Base-by-base conservation (phyloP, 75 land plant genomes). In the Picea glauca region DNA sequence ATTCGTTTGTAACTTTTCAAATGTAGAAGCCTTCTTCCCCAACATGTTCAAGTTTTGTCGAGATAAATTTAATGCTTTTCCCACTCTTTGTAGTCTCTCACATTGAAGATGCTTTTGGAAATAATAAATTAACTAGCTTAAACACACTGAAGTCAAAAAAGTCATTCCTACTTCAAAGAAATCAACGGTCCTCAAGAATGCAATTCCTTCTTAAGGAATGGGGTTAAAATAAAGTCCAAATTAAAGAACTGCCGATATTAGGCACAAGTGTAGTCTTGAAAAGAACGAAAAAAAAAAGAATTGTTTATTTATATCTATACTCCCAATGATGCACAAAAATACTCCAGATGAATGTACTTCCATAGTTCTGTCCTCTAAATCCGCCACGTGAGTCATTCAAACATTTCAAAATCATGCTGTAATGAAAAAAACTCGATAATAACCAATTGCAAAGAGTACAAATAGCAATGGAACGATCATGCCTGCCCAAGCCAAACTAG, bases 381-480 rank as follows among this genome's bases (percentile, higher is more conserved):
- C 70, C 18, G 35, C 73, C 20, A 70, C 7, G 2, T 40, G 4
- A 43, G 18, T 38, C 43, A 17, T 35, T 43, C n/a, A 40, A 12
- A 7, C 73, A 20, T 21, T 70, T 46, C 7, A 43, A 0, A 43
- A 70, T 6, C n/a, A 20, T 18, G 21, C 73, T 70, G 23, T 20
- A 38, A 17, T 70, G 3, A 70, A 18, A 70, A 21, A 70, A 9
- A n/a, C 73, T 18, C 43, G 43, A 70, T 70, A 70, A 70, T 70
- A 70, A 43, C 73, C 73, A 43, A 70, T 70, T 40, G 73, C 73
- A 38, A 43, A 70, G 73, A 70, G 73, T 46, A 70, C 40, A 38
- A 43, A 70, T 3, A 40, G 23, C 54, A 70, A 20, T 9, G 43
- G 54, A 40, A 70, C 11, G 43, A 35, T 46, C 9, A 40, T 0